These are phyloP conservation scores for Catunica adiposa DNA, from an alignment of 2,329 filamentous ascomycete species.

Conservation along the genomic window DNA sequence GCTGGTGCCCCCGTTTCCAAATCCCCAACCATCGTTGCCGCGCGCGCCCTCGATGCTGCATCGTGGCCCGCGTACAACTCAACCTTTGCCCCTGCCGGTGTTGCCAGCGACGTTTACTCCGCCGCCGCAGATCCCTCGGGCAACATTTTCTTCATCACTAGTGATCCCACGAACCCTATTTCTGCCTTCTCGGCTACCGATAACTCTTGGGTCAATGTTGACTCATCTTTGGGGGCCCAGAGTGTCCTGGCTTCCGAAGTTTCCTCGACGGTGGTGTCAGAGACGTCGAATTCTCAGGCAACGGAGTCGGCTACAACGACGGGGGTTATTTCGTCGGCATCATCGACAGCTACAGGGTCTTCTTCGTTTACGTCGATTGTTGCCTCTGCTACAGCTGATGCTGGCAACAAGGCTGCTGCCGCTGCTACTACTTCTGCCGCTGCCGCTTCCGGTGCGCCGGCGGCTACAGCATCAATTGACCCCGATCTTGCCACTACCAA, in stretches of 20 bases:
- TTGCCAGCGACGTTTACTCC: constrained; percentile 50
- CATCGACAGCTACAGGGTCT: constrained; percentile 17
- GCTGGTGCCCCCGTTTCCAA: constrained; percentile 37
- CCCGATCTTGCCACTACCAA: constrained; percentile 5
- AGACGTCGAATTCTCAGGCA: no score
- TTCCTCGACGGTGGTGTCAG: constrained; percentile 20
- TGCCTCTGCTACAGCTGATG: constrained; percentile 19
- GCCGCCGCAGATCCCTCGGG: constrained; percentile 51
- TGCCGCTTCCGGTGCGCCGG: constrained; percentile 18
- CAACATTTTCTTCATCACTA: constrained; percentile 63
- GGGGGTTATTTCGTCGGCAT: constrained; percentile 16
- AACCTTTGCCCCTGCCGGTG: constrained; percentile 46
- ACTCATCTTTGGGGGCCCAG: constrained; percentile 39
- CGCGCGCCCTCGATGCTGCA: constrained; percentile 35
- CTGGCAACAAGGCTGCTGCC: constrained; percentile 18
- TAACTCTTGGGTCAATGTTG: constrained; percentile 66
- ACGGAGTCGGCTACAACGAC: constrained; percentile 20
- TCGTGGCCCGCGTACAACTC: constrained; percentile 69
- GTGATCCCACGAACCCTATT: constrained; percentile 48
- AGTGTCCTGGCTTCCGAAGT: constrained; percentile 22
- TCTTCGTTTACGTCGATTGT: constrained; percentile 18
- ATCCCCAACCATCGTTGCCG: constrained; percentile 26
- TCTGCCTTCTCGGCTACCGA: constrained; percentile 59
- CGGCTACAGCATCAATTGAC: constrained; percentile 15
- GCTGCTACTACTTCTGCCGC: constrained; percentile 18